Percentiles rank a stretch among this genome's conserved stretches.
Conservation (phyloP, 129 eudicot genomes). For the Gnaphalium uliginosum region DNA sequence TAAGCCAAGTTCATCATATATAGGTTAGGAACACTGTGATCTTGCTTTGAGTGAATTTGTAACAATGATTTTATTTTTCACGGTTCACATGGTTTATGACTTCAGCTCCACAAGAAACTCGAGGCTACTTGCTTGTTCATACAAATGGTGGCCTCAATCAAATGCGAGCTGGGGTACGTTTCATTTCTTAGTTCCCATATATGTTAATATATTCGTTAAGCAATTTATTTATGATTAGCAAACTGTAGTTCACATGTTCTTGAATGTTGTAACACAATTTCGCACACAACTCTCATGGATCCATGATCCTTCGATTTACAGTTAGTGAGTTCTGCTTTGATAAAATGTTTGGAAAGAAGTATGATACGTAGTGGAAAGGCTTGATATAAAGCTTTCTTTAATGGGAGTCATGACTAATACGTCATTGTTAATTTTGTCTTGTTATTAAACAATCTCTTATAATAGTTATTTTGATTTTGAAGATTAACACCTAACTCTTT, state of each 20-base stretch:
- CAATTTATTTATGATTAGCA: background rate
- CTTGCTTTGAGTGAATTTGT: background rate
- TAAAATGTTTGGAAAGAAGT: background rate
- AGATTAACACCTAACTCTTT: background rate
- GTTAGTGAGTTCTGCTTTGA: background rate
- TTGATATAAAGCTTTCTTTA: background rate
- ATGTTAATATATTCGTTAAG: background rate
- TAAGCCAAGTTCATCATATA: slow-evolving; percentile 54
- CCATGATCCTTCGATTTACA: background rate
- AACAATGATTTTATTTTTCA: background rate
- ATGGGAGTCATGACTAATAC: background rate
- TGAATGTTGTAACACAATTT: background rate
- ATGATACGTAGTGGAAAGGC: background rate
- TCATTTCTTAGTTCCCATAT: slow-evolving; percentile 16
- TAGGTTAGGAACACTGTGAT: slow-evolving; percentile 36
- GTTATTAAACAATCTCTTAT: no score
- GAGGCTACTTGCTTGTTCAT: slow-evolving; percentile 92
- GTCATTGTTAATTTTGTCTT: background rate
- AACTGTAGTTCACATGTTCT: background rate
- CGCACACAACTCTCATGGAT: background rate
- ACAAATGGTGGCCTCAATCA: slow-evolving; percentile 99
- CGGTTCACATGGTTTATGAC: slow-evolving; percentile 19
- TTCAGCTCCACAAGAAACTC: slow-evolving; percentile 69
- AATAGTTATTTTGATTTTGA: background rate
- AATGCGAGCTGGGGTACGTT: slow-evolving; percentile 96